phyloP scores from a whole-genome alignment of 1,284 basidiomycete species.

The Ustanciosporium gigantosporum region DNA sequence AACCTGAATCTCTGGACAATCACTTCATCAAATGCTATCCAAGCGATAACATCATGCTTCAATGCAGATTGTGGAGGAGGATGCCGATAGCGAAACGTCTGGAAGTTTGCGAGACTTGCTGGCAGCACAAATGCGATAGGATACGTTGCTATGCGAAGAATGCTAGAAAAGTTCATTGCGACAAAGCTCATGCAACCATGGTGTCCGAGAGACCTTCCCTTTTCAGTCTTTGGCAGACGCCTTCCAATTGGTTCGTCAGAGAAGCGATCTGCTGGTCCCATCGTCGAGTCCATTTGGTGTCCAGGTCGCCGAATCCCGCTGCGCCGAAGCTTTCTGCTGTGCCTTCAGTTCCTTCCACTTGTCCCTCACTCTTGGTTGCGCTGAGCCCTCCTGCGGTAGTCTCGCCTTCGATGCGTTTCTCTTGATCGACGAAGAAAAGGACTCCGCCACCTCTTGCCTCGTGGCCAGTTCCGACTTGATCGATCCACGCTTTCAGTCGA shows the following conservation, averaged over 20 bases:
- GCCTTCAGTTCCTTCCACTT: slow-evolving; percentile 4
- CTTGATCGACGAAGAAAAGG: slow-evolving; percentile 81
- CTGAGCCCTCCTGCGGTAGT: slow-evolving; percentile 35
- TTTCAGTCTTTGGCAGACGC: slow-evolving; percentile 38
- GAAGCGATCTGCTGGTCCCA: slow-evolving; percentile 45
- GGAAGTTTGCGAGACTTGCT: no score
- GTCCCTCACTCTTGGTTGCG: slow-evolving; percentile 12
- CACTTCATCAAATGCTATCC: no score
- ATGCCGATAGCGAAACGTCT: no score
- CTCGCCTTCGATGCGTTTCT: slow-evolving; percentile 22
- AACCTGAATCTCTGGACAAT: no score
- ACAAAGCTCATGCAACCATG: no score
- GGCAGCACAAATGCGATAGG: no score
- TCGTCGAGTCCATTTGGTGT: slow-evolving; percentile 30
- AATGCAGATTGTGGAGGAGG: no score
- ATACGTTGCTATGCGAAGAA: no score
- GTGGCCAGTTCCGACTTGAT: slow-evolving; percentile 70
- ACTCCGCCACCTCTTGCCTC: slow-evolving; percentile 65
- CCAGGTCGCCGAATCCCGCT: slow-evolving; percentile 11
- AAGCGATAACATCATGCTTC: no score
- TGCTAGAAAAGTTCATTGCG: no score
- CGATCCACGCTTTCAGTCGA: slow-evolving; percentile 83
- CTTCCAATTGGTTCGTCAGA: slow-evolving; percentile 35
- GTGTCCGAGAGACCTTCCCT: no score
- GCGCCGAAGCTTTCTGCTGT: slow-evolving; percentile 1